Base-by-base conservation (phyloP, 768 basidiomycete species). In the Hortiboletus flavorubellus region DNA sequence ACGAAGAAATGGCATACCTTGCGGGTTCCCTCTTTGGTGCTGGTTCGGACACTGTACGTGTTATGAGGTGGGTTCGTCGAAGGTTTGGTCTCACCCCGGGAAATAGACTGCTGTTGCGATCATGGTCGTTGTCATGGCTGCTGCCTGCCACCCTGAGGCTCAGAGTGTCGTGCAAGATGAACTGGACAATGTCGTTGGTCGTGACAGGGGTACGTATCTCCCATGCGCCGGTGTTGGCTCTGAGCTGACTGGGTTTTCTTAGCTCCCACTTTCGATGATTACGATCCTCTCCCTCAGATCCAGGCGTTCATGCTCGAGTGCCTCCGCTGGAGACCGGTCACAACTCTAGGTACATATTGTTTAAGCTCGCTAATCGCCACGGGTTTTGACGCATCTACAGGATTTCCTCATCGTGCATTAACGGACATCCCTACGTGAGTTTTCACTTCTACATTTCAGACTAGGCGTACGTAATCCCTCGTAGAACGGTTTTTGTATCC, bases 21-120 rank as follows among this genome's bases (percentile, higher is more conserved):
- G 80, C 81, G 0, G 85, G 85, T 0, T 76, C 78, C 38, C 80
- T 87, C 68, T 87, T 84, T 55, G 85, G 85, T 26, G 84, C 84
- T 34, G 85, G 85, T 14, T 78, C 81, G 0, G 85, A 85, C 59
- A 86, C 85, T 16, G 76, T 74, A 51, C 38, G 71, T 64, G n/a
- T 37, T 35, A 23, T n/a, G 38, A 37, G 10, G 23, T 14, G 33
- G 16, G 2, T 23, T 34, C 9, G 4, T 38, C 2, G n/a, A 16
- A n/a, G 33, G 5, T 7, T 10, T 37, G 23, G 5, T 14, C 44
- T 60, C 29, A 58, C 29, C 7, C 0, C 34, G 5, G 12, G 21
- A 41, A 33, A 46, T 46, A 76, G 60, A 86, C 82, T 9, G 81
- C 83, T 4, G 78, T 81, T 11, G 83, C 79, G 0, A 80, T 85